phyloP scores from a whole-genome alignment of 768 basidiomycete species.

The Lactifluus pinguis region DNA sequence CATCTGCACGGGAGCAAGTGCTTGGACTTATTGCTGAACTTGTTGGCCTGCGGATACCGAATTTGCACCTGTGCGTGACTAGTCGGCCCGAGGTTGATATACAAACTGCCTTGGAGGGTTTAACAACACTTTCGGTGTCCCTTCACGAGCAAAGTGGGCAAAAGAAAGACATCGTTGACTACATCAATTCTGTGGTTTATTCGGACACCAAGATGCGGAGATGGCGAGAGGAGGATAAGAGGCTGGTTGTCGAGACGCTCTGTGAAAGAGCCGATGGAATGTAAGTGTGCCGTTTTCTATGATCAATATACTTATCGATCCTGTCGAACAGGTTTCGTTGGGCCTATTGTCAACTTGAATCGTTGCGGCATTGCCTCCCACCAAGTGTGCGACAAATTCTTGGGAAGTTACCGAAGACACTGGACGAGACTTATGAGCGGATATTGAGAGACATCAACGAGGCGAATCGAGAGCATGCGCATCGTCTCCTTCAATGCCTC shows the following conservation, averaged over 20 bases:
- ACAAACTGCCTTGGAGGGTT: not conserved
- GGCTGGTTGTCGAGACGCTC: not conserved
- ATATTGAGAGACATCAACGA: not conserved
- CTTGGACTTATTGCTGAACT: too few relatives aligned
- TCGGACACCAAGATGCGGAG: not conserved
- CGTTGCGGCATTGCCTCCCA: not conserved
- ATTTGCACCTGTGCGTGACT: not conserved
- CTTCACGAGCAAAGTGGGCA: not conserved
- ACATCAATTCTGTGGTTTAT: not conserved
- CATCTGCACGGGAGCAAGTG: too few relatives aligned
- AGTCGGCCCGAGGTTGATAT: not conserved
- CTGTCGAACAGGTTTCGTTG: not conserved
- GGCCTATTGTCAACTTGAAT: not conserved
- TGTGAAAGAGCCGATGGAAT: not conserved
- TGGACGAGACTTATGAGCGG: conserved; percentile 2
- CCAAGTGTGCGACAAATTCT: not conserved
- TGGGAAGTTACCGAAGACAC: not conserved
- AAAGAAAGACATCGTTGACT: not conserved
- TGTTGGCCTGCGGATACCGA: too few relatives aligned
- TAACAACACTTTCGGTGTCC: not conserved
- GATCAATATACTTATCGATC: not conserved
- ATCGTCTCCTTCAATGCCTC: not conserved
- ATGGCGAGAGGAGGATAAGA: conserved; percentile 8
- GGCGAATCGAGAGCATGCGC: not conserved
- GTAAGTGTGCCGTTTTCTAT: not conserved